Evolutionary conservation across 345 rosid genomes (phyloP).

Genomic region (Barbarea vulgaris): DNA sequence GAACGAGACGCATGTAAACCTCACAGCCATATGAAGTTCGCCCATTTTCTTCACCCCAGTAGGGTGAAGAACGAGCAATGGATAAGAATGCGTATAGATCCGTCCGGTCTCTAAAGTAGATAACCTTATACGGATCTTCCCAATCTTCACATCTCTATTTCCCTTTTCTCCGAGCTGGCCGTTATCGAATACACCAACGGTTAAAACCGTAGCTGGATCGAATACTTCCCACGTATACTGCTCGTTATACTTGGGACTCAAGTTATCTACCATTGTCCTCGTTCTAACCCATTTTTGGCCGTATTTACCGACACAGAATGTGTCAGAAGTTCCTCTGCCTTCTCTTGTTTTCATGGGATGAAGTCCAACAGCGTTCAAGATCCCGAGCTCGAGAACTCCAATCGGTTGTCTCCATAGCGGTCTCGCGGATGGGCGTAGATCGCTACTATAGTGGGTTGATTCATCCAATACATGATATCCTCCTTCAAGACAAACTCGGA

Average conservation of each 20-base stretch:
- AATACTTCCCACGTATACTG: slow-evolving; percentile 98
- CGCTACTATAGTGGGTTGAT: slow-evolving; percentile 95
- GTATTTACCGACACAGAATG: slow-evolving; percentile 94
- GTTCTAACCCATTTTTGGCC: slow-evolving; percentile 98
- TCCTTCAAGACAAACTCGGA: slow-evolving; percentile 91
- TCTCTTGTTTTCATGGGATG: slow-evolving; percentile 95
- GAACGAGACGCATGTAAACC: slow-evolving; percentile 79
- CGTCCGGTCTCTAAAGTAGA: slow-evolving; percentile 91
- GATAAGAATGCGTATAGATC: slow-evolving; percentile 90
- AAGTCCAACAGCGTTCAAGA: slow-evolving; percentile 82
- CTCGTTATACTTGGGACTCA: slow-evolving; percentile 86
- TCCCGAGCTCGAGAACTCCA: slow-evolving; percentile 88
- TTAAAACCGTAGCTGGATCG: slow-evolving; percentile 92
- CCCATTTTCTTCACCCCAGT: slow-evolving; percentile 97
- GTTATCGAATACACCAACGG: slow-evolving; percentile 90
- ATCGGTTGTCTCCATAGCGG: slow-evolving; percentile 89
- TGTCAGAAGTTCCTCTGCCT: slow-evolving; percentile 84
- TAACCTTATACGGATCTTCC: slow-evolving; percentile 90
- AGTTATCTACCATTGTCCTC: slow-evolving; percentile 82
- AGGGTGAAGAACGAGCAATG: slow-evolving; percentile 85
- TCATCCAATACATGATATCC: slow-evolving; percentile 98
- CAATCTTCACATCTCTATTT: slow-evolving; percentile 72
- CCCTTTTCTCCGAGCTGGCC: slow-evolving; percentile 82
- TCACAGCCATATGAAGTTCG: slow-evolving; percentile 84
- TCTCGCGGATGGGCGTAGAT: slow-evolving; percentile 92